Conservation (phyloP, 768 basidiomycete species). For the Podaxis sp. region DNA sequence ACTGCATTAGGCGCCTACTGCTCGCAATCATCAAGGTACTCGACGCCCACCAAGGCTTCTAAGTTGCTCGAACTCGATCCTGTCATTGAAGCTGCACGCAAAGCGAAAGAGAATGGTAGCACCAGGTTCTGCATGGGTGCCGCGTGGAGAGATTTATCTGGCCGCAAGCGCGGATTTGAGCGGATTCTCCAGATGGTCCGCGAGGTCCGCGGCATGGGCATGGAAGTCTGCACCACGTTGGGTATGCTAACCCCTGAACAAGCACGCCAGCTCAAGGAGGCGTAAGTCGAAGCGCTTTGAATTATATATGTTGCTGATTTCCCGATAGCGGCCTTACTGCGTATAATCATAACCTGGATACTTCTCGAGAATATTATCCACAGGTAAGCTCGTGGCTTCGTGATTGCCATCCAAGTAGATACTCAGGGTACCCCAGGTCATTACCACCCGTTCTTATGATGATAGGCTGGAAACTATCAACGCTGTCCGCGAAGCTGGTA, state of each 20-base stretch:
- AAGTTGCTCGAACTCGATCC: constrained; percentile 86
- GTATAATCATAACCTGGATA: constrained; percentile 99
- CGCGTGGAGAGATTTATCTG: constrained; percentile 93
- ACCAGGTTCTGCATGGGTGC: constrained; percentile 99
- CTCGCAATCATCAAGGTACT: constrained; percentile 93
- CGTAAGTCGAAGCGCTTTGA: constrained; percentile 45
- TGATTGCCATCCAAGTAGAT: not conserved
- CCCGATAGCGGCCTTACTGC: constrained; percentile 78
- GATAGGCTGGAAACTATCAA: constrained; percentile 87
- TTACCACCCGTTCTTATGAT: constrained; percentile 92
- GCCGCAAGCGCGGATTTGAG: constrained; percentile 91
- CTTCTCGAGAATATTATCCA: constrained; percentile 95
- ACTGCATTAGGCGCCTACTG: constrained; percentile 79
- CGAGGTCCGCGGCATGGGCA: constrained; percentile 89
- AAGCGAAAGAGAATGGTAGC: constrained; percentile 94
- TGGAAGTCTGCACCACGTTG: constrained; percentile 99
- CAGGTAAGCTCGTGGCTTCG: constrained; percentile 41
- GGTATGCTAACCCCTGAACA: constrained; percentile 97
- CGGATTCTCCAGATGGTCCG: constrained; percentile 90
- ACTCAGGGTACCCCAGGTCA: constrained; percentile 55
- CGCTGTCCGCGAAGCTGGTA: constrained; percentile 91
- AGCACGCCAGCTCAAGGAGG: constrained; percentile 87
- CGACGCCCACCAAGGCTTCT: constrained; percentile 85
- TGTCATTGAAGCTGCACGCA: constrained; percentile 86
- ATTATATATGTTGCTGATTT: not conserved